Evolutionary conservation across 495 filamentous ascomycete genomes (phyloP).

Genomic region (Hypoxylon subgilvum): DNA sequence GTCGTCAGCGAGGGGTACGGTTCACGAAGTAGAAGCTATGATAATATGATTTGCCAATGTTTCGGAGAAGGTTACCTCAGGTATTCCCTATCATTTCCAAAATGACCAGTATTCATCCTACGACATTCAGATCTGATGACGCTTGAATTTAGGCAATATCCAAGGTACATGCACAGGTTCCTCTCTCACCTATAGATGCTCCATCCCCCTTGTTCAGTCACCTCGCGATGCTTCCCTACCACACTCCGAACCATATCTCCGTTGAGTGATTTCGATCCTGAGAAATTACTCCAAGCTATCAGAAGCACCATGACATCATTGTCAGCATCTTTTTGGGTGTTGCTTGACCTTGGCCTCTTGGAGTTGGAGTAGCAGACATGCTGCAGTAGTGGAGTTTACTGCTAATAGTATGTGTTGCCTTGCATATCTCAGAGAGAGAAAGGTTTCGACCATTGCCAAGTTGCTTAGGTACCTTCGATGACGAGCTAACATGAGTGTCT

Average conservation of each 20-base stretch:
- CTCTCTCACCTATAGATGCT: not conserved
- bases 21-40: too few relatives aligned
- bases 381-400: conserved; percentile 4
- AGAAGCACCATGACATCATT: conserved; percentile 24
- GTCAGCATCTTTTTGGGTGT: not conserved
- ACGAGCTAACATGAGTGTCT: conserved; percentile 2
- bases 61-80: too few relatives aligned
- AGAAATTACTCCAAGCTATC: not conserved
- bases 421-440: not conserved
- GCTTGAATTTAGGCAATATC: too few relatives aligned
- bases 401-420: not conserved
- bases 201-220: conserved; percentile 1
- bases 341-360: not conserved
- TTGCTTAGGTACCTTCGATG: not conserved
- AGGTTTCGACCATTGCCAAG: not conserved
- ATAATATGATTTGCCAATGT: too few relatives aligned
- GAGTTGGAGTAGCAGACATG: not conserved
- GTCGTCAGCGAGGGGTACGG: too few relatives aligned
- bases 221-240: not conserved
- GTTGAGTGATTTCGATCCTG: not conserved
- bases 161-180: too few relatives aligned
- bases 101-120: too few relatives aligned
- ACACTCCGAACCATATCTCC: not conserved
- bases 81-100: too few relatives aligned
- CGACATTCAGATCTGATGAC: too few relatives aligned